Conservation (phyloP, 106 monocot genomes). For the Xerophyta viscosa region DNA sequence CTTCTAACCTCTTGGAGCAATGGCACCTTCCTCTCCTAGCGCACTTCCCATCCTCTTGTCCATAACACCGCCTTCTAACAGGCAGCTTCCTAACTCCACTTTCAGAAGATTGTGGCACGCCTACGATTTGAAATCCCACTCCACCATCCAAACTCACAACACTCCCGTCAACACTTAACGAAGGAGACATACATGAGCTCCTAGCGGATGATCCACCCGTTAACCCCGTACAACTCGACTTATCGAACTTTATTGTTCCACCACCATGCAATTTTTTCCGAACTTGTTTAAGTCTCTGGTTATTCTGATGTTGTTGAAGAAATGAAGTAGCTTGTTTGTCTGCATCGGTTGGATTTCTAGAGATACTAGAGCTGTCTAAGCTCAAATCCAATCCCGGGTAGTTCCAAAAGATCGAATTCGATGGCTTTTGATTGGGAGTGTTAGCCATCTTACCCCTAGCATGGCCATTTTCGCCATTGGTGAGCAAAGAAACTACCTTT, state of each 20-base stretch:
- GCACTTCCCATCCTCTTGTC: constrained; percentile 43
- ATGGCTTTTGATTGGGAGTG: no score
- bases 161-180: constrained; percentile 45
- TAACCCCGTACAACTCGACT: constrained; percentile 23
- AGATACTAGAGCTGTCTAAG: no score
- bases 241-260: constrained; percentile 38
- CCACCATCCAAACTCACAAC: constrained; percentile 27
- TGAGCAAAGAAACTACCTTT: constrained; percentile 12
- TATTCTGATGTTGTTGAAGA: no score
- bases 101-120: constrained; percentile 27
- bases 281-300: no score
- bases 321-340: no score
- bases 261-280: no score
- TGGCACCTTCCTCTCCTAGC: constrained; percentile 37
- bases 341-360: no score
- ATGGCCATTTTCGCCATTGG: constrained; percentile 25
- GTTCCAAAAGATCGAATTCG: no score
- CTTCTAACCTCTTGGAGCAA: constrained; percentile 45
- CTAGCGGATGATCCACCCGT: constrained; percentile 34
- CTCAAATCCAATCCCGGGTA: no score
- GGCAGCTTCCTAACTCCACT: constrained; percentile 8
- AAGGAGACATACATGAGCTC: constrained; percentile 21
- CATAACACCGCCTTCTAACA: constrained; percentile 31
- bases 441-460: no score
- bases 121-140: constrained; percentile 24